These are phyloP conservation scores for Globisporangium mamillatum DNA, from an alignment of 352 stramenopile genomes.

Conservation along the genomic window DNA sequence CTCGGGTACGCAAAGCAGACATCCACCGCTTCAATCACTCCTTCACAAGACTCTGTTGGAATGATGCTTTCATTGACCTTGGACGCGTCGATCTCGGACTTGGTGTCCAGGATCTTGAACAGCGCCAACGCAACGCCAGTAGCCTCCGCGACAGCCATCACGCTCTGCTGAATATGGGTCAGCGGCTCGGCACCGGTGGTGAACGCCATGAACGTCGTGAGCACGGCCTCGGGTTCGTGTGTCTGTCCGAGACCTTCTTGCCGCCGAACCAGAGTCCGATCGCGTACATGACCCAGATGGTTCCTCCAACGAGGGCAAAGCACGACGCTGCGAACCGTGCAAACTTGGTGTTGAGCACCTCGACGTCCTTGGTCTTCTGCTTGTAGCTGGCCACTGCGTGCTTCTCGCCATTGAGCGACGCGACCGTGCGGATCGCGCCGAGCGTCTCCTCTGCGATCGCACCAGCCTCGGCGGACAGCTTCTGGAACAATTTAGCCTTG, in stretches of 20 bases:
- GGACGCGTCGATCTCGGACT: neutral
- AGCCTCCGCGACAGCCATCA: neutral
- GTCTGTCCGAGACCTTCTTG: neutral
- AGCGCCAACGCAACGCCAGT: neutral
- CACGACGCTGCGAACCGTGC: neutral
- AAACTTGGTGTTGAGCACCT: neutral
- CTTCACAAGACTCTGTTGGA: neutral
- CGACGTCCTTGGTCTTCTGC: neutral
- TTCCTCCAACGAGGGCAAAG: neutral
- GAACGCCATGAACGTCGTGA: neutral
- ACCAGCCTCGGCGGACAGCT: too few relatives aligned
- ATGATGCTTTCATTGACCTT: neutral
- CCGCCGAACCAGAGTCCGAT: neutral
- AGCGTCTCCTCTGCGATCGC: too few relatives aligned
- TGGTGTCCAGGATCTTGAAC: neutral
- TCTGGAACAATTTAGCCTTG: too few relatives aligned
- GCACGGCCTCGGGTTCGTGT: neutral
- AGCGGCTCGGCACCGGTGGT: neutral
- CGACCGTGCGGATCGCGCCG: too few relatives aligned
- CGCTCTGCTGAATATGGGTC: neutral
- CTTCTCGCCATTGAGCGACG: too few relatives aligned
- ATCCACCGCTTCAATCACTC: neutral
- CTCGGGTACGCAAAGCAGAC: slow-evolving; percentile 1
- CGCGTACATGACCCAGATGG: neutral
- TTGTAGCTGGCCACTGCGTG: too few relatives aligned